Evolutionary conservation across 208 protist genomes (phyloP).

Genomic region (Leishmania martiniquensis): DNA sequence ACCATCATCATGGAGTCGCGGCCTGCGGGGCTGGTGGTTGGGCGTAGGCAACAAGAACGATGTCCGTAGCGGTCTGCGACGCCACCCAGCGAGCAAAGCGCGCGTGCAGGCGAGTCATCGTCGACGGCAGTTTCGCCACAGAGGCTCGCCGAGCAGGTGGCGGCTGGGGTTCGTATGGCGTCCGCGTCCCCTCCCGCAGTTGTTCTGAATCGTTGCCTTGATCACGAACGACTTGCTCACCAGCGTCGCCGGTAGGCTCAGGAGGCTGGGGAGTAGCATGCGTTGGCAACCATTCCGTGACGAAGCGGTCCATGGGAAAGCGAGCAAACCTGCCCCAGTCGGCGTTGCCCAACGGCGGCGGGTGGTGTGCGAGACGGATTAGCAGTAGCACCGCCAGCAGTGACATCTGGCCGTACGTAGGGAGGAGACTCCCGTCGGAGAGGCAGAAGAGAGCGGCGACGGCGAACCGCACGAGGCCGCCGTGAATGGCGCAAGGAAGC

Average conservation of each 20-base stretch:
- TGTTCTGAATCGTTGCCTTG: background rate
- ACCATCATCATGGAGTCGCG: background rate
- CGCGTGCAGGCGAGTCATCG: background rate
- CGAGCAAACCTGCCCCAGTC: background rate
- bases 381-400: background rate
- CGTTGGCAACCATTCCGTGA: background rate
- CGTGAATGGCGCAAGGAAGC: slow-evolving; percentile 17
- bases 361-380: background rate
- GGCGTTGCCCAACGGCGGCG: background rate
- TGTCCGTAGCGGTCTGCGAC: slow-evolving; percentile 20
- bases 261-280: background rate
- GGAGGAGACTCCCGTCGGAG: background rate
- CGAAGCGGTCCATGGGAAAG: background rate
- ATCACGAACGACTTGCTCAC: background rate
- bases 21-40: background rate
- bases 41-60: slow-evolving; percentile 14
- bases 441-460: slow-evolving; percentile 12
- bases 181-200: background rate
- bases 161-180: background rate
- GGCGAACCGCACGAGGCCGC: slow-evolving; percentile 10
- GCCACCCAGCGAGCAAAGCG: slow-evolving; percentile 14
- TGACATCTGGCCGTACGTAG: background rate
- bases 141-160: background rate
- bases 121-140: background rate
- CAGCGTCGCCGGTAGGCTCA: background rate